A percentile compares a stretch with the other conserved stretches of the same genome.
These are phyloP conservation scores for Sporothrix luriei DNA, from an alignment of 2,329 filamentous ascomycete genomes.

Conservation along the genomic window DNA sequence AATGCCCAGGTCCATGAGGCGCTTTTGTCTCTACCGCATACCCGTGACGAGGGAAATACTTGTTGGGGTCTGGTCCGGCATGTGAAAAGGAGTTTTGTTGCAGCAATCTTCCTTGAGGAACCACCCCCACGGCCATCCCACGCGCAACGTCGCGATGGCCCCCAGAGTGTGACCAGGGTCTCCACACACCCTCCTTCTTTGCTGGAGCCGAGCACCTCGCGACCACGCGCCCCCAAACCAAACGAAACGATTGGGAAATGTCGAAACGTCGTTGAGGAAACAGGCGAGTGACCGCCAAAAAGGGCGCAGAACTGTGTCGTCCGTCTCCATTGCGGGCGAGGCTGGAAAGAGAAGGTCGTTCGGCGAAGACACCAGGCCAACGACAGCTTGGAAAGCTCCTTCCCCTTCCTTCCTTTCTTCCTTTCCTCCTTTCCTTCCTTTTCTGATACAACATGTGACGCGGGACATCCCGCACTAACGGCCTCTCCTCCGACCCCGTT, in stretches of 20 bases:
- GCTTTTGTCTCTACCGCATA: background rate
- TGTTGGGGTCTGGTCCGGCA: background rate
- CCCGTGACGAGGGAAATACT: background rate
- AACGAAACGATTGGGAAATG: background rate
- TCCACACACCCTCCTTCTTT: slow-evolving; percentile 17
- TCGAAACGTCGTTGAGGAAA: background rate
- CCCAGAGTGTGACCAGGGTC: background rate
- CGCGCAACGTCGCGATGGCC: background rate
- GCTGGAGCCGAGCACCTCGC: background rate
- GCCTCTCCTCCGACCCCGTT: too few relatives aligned
- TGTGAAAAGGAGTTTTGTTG: background rate
- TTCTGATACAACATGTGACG: background rate
- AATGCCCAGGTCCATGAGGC: background rate
- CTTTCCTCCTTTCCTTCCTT: background rate
- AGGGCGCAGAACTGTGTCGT: background rate
- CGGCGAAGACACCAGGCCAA: background rate
- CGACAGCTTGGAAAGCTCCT: background rate
- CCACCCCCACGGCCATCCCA: slow-evolving; percentile 26
- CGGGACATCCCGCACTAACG: background rate
- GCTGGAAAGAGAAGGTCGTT: slow-evolving; percentile 18
- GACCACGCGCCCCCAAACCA: background rate
- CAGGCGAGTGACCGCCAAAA: background rate
- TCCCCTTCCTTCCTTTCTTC: background rate
- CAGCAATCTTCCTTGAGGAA: too few relatives aligned
- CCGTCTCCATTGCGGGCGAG: background rate